A percentile compares a stretch with the other conserved stretches of the same genome.
These are phyloP conservation scores for Byssothecium circinans DNA, from an alignment of 2,329 filamentous ascomycete genomes.

Conservation along the genomic window DNA sequence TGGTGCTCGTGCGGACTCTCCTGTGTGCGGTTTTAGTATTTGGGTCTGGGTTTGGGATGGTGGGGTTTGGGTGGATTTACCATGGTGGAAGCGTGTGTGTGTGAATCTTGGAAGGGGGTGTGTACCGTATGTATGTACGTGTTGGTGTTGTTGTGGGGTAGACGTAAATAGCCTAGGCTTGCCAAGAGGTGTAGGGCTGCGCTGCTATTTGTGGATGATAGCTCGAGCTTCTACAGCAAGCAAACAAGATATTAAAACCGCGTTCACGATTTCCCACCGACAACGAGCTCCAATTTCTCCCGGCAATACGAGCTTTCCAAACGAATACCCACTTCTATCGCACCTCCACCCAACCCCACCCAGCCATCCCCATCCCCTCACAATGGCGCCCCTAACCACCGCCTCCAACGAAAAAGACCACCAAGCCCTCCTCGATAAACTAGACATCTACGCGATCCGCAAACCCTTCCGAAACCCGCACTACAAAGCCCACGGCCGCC, in stretches of 20 bases:
- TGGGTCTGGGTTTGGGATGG: not conserved
- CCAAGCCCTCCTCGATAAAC: slow-evolving; percentile 81
- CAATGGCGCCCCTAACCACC: slow-evolving; percentile 63
- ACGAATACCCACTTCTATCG: too few relatives aligned
- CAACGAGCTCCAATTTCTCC: too few relatives aligned
- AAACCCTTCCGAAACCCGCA: slow-evolving; percentile 87
- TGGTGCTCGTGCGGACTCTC: slow-evolving; percentile 98
- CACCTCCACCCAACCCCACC: too few relatives aligned
- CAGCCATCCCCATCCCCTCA: too few relatives aligned
- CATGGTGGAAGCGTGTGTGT: too few relatives aligned
- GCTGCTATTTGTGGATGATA: not conserved
- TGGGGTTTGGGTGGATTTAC: slow-evolving; percentile 16
- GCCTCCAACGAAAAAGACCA: slow-evolving; percentile 78
- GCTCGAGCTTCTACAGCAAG: not conserved
- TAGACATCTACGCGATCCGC: slow-evolving; percentile 83
- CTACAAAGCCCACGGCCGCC: slow-evolving; percentile 91
- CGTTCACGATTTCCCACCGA: too few relatives aligned
- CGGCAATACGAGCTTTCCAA: too few relatives aligned
- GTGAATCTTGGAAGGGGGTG: not conserved
- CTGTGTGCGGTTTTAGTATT: slow-evolving; percentile 45
- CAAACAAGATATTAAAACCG: not conserved
- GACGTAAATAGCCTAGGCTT: slow-evolving; percentile 29
- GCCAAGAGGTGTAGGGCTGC: slow-evolving; percentile 21
- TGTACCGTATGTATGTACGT: slow-evolving; percentile 2
- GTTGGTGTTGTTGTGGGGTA: slow-evolving; percentile 25